Percentiles rank a stretch among this genome's conserved stretches.
Evolutionary conservation across 495 filamentous ascomycete species (phyloP).

Genomic region (Xanthoparmelia taractica): DNA sequence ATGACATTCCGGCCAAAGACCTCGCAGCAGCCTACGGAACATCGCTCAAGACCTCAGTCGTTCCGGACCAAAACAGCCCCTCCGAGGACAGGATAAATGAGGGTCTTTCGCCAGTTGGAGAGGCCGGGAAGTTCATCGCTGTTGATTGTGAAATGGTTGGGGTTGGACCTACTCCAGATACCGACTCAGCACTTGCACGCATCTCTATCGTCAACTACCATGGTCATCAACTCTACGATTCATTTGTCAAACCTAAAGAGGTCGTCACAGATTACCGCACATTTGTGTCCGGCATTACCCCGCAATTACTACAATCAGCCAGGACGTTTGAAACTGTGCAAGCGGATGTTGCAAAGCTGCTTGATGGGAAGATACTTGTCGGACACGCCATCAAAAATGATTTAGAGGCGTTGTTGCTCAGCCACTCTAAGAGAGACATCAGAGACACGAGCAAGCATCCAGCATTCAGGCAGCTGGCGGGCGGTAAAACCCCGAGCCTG

Average conservation of each 20-base stretch:
- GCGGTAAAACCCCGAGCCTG: constrained; percentile 71
- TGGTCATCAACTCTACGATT: constrained; percentile 82
- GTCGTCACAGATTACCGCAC: constrained; percentile 84
- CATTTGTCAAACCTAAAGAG: constrained; percentile 71
- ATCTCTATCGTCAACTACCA: constrained; percentile 89
- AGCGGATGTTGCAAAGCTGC: constrained; percentile 57
- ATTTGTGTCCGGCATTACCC: constrained; percentile 67
- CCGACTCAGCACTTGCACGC: constrained; percentile 67
- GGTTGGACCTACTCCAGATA: constrained; percentile 58
- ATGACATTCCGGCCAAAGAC: constrained; percentile 54
- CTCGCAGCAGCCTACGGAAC: constrained; percentile 51
- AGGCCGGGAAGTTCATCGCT: constrained; percentile 78
- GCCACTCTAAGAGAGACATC: constrained; percentile 67
- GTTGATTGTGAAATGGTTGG: constrained; percentile 99
- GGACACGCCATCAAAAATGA: constrained; percentile 91
- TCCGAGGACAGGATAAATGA: constrained; percentile 37
- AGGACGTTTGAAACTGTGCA: constrained; percentile 69
- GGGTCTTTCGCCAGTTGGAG: constrained; percentile 41
- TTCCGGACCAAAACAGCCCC: constrained; percentile 5
- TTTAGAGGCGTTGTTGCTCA: constrained; percentile 63
- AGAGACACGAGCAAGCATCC: constrained; percentile 77
- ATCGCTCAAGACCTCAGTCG: constrained; percentile 18
- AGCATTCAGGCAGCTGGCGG: constrained; percentile 62
- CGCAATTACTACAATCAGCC: constrained; percentile 60
- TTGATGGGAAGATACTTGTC: constrained; percentile 67